These are phyloP conservation scores for Fulvia fulva DNA, from an alignment of 2,329 filamentous ascomycete species.

Conservation along the genomic window DNA sequence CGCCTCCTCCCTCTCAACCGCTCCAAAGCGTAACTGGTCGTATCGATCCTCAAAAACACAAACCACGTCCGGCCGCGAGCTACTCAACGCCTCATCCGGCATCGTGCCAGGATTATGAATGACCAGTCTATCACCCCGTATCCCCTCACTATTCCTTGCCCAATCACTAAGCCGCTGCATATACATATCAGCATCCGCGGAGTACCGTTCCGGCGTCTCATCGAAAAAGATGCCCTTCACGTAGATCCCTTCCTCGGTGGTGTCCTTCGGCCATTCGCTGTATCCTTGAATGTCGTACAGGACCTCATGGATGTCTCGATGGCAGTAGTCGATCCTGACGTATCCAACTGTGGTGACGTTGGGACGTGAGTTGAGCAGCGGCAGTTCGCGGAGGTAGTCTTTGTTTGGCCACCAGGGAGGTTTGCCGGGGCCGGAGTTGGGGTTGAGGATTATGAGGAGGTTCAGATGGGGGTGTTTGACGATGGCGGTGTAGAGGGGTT, in stretches of 20 bases:
- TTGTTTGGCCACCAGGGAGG: constrained; percentile 21
- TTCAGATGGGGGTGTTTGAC: constrained; percentile 19
- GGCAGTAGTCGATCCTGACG: constrained; percentile 25
- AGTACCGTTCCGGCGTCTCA: constrained; percentile 24
- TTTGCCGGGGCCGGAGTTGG: constrained; percentile 23
- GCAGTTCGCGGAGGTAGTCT: constrained; percentile 26
- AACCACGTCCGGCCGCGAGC: background rate
- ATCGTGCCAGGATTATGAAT: background rate
- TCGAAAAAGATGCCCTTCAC: constrained; percentile 31
- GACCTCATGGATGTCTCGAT: constrained; percentile 17
- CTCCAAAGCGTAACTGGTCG: background rate
- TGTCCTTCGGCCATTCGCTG: constrained; percentile 23
- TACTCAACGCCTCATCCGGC: background rate
- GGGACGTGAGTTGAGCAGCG: constrained; percentile 23
- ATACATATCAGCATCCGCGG: background rate
- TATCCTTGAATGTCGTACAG: constrained; percentile 25
- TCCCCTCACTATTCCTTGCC: background rate
- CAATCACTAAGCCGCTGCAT: background rate
- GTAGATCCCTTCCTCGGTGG: constrained; percentile 16
- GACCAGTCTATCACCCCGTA: background rate
- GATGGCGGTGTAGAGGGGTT: constrained; percentile 21
- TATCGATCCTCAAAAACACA: background rate
- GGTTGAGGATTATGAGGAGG: constrained; percentile 26
- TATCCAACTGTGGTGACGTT: constrained; percentile 30
- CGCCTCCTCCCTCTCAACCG: background rate